Percentiles rank a stretch among this genome's conserved stretches.
Evolutionary conservation across 192 early-diverging fungal genomes (phyloP).

Genomic region (Linnemannia zychae): DNA sequence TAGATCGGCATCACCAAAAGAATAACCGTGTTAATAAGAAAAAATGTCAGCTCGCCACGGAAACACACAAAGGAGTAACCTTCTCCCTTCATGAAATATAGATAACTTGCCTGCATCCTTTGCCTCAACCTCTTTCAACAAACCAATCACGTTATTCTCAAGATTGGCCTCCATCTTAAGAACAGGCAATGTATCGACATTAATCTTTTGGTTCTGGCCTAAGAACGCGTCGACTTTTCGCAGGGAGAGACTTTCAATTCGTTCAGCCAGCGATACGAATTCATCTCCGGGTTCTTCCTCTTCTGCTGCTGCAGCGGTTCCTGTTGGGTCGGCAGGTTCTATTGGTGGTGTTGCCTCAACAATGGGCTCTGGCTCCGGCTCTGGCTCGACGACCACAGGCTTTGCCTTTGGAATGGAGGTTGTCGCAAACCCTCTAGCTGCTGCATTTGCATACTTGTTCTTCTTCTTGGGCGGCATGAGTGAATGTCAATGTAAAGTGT

Average conservation of each 20-base stretch:
- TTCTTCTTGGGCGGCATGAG: constrained; percentile 55
- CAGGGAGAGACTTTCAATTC: constrained; percentile 33
- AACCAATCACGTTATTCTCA: constrained; percentile 50
- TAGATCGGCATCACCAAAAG: neutral
- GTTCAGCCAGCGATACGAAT: constrained; percentile 51
- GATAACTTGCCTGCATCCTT: constrained; percentile 39
- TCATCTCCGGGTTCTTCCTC: constrained; percentile 45
- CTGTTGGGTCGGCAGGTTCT: neutral
- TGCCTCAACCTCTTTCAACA: constrained; percentile 49
- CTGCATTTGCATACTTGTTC: constrained; percentile 55
- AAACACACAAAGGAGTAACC: neutral
- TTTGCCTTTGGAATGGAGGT: constrained; percentile 55
- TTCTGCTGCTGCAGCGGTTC: neutral
- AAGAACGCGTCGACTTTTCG: constrained; percentile 57
- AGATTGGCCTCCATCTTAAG: constrained; percentile 54
- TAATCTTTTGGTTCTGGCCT: constrained; percentile 43
- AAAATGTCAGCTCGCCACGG: neutral
- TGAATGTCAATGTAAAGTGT: neutral
- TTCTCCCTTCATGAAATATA: neutral
- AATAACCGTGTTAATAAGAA: neutral
- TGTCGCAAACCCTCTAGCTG: constrained; percentile 53
- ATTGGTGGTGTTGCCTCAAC: constrained; percentile 3
- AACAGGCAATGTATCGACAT: constrained; percentile 47
- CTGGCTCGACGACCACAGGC: constrained; percentile 18
- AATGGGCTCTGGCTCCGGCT: constrained; percentile 41